phyloP scores from a whole-genome alignment of 768 basidiomycete species.

The Termitomyces sp. region DNA sequence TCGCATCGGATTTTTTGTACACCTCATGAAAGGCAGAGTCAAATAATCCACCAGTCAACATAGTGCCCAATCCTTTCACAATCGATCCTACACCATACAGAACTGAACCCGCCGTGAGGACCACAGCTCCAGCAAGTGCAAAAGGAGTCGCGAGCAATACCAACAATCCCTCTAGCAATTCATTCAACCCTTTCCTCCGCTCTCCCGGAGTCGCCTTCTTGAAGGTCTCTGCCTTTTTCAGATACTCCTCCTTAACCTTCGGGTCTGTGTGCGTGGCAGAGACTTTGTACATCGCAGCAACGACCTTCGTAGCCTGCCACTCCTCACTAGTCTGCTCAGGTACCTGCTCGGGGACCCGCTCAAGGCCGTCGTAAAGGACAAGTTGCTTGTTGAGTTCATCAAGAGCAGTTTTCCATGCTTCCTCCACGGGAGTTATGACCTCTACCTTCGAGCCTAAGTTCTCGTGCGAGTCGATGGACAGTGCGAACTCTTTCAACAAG shows the following conservation, averaged over 20 bases:
- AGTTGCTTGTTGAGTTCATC: neutral
- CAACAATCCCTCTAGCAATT: neutral
- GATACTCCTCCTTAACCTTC: too few relatives aligned
- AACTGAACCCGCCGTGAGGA: conserved; percentile 3
- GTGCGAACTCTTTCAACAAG: neutral
- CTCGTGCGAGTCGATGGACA: neutral
- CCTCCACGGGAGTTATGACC: neutral
- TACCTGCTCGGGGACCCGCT: neutral
- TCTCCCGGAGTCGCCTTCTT: neutral
- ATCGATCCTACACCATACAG: conserved; percentile 5
- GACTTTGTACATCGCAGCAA: neutral
- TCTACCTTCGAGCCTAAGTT: neutral
- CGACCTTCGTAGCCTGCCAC: neutral
- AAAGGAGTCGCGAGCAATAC: neutral
- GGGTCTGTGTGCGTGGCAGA: neutral
- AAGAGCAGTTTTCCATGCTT: neutral
- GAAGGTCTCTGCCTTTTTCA: neutral
- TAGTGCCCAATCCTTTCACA: too few relatives aligned
- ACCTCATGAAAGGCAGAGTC: neutral
- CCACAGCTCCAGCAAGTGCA: neutral
- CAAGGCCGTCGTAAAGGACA: neutral
- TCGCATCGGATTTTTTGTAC: neutral
- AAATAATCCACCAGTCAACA: too few relatives aligned
- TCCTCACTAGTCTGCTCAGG: neutral
- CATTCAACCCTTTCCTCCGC: neutral